These are phyloP conservation scores for Kluyveromyces sp. DNA, from an alignment of 1,139 yeast genomes.

Conservation along the genomic window DNA sequence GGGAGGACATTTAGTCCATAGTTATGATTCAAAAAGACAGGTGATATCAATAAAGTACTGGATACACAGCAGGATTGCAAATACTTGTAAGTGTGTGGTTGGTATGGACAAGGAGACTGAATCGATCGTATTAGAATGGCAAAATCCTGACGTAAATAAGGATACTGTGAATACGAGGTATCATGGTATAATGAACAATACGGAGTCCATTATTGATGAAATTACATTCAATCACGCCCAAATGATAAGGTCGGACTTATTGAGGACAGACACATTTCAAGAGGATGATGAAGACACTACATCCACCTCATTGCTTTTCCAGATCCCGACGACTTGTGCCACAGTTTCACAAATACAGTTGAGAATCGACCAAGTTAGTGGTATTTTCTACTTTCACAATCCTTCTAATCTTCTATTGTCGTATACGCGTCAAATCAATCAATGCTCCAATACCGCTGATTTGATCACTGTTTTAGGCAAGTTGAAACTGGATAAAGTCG, in stretches of 20 bases:
- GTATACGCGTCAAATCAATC: slow-evolving; percentile 36
- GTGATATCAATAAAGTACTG: slow-evolving; percentile 64
- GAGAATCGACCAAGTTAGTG: slow-evolving; percentile 38
- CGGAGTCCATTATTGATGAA: slow-evolving; percentile 32
- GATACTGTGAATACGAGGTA: slow-evolving; percentile 13
- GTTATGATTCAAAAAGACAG: slow-evolving; percentile 56
- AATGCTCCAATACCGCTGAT: slow-evolving; percentile 30
- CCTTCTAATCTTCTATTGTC: slow-evolving; percentile 38
- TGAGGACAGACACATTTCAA: slow-evolving; percentile 26
- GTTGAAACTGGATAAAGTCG: slow-evolving; percentile 50
- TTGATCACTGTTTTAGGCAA: slow-evolving; percentile 33
- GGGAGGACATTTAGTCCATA: slow-evolving; percentile 61
- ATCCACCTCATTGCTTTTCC: slow-evolving; percentile 27
- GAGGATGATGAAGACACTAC: slow-evolving; percentile 31
- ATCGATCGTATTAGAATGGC: slow-evolving; percentile 58
- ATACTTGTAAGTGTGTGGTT: slow-evolving; percentile 52
- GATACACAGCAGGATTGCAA: slow-evolving; percentile 44
- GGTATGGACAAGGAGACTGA: slow-evolving; percentile 49
- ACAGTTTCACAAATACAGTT: slow-evolving; percentile 34
- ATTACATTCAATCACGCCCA: slow-evolving; percentile 33
- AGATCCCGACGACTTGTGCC: slow-evolving; percentile 31
- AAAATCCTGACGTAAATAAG: slow-evolving; percentile 26
- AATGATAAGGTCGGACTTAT: slow-evolving; percentile 26
- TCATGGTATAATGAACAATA: slow-evolving; percentile 30
- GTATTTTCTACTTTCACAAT: slow-evolving; percentile 42